phyloP scores from a whole-genome alignment of 2,329 filamentous ascomycete genomes.

The Aureobasidium lini region DNA sequence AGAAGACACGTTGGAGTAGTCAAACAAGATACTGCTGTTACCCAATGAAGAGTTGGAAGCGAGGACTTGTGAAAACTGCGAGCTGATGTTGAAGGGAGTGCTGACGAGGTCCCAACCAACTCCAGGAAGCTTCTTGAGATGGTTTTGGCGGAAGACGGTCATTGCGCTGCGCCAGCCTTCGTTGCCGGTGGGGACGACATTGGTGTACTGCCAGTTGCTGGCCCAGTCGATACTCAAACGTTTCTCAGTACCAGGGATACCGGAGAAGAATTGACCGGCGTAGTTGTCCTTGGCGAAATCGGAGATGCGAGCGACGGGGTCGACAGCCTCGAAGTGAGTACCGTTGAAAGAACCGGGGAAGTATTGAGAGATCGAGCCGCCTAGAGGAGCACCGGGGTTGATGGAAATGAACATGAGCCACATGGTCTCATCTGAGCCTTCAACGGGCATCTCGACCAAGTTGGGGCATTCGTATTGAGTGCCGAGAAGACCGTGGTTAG shows the following conservation, averaged over 20 bases:
- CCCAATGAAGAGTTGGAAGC: constrained; percentile 37
- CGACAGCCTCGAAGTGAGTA: constrained; percentile 49
- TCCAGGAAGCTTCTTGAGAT: constrained; percentile 44
- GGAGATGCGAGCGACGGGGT: constrained; percentile 27
- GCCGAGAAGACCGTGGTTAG: constrained; percentile 44
- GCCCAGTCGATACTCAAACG: constrained; percentile 50
- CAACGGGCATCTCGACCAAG: constrained; percentile 48
- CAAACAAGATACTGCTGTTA: constrained; percentile 43
- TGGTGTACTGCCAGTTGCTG: constrained; percentile 53
- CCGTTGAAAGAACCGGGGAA: constrained; percentile 56
- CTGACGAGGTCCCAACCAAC: constrained; percentile 47
- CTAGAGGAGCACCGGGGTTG: constrained; percentile 51
- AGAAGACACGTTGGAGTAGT: constrained; percentile 45
- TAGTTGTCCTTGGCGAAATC: constrained; percentile 43
- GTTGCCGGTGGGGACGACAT: constrained; percentile 44
- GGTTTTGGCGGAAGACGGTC: constrained; percentile 45
- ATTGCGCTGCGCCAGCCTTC: constrained; percentile 49
- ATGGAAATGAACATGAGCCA: constrained; percentile 46
- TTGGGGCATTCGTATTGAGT: constrained; percentile 59
- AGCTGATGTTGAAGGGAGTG: constrained; percentile 42
- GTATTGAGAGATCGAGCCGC: constrained; percentile 50
- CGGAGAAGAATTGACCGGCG: constrained; percentile 51
- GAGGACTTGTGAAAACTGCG: constrained; percentile 41
- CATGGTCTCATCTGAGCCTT: constrained; percentile 33
- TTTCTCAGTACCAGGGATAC: constrained; percentile 31